Base-by-base conservation (phyloP, 768 basidiomycete species). In the Mycena rebaudengoi region DNA sequence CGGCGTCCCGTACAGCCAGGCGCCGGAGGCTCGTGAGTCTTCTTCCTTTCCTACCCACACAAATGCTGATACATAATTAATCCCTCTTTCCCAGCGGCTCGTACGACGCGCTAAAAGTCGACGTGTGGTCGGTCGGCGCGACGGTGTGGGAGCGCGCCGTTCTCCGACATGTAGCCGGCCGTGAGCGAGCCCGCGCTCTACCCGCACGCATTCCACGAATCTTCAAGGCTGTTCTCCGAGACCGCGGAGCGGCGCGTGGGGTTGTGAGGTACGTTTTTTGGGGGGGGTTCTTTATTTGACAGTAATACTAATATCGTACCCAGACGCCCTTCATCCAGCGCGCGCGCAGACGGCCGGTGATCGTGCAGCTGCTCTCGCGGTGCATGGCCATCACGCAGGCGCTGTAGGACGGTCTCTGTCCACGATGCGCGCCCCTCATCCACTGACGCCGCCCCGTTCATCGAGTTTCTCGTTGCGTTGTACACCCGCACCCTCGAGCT, bases 1-100 rank as follows among this genome's bases (percentile, higher is more conserved):
- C 4, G 92, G 92, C 7, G 91, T 94, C 20, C 73, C 87, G 20
- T 94, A 88, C 78, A 94, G 92, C 92, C 92, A 94, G 84, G 91
- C 92, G 23, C 92, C 93, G 26, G 92, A 94, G 78, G 82, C 78
- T 80, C 73, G 91, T 92, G 72, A 70, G 90, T 75, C 18, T 5
- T 5, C 32, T n/a, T n/a, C n/a, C n/a, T 20, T 26, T 39, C 12
- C 20, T 7, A 32, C 8, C 44, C 6, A 16, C 25, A 35, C 28
- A 29, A 29, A 54, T 29, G 39, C 44, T 44, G 65, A n/a, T n/a
- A 21, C 69, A n/a, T n/a, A n/a, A n/a, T n/a, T n/a, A 11, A 72
- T 51, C 14, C 50, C 53, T 25, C 16, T 59, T 35, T n/a, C 58
- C 26, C 30, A 91, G 89, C 51, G 88, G 89, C 12, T 79, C 88